These are phyloP conservation scores for Achlya hypogyna DNA, from an alignment of 352 stramenopile species.

Conservation along the genomic window DNA sequence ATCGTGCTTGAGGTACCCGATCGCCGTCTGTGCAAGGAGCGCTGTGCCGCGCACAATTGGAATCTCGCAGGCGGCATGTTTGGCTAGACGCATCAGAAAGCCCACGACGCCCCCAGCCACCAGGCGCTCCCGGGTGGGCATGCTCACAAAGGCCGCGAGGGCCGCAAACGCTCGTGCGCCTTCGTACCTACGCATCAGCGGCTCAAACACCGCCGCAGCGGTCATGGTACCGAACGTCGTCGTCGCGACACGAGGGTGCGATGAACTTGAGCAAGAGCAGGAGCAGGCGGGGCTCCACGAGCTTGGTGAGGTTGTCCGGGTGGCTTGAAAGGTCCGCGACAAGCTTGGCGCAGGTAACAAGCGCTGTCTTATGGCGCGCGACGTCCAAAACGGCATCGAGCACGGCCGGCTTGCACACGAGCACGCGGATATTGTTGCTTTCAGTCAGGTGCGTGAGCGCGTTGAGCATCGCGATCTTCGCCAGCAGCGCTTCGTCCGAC, in stretches of 20 bases:
- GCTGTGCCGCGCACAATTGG: background rate
- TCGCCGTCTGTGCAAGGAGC: constrained; percentile 33
- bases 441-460: constrained; percentile 47
- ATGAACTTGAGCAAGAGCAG: constrained; percentile 64
- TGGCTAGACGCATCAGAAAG: constrained; percentile 46
- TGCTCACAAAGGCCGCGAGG: background rate
- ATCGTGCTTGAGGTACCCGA: constrained; percentile 61
- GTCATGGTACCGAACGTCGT: constrained; percentile 40
- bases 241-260: constrained; percentile 39
- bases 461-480: background rate
- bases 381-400: constrained; percentile 50
- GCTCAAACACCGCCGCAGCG: background rate
- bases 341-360: constrained; percentile 54
- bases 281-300: constrained; percentile 56
- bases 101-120: constrained; percentile 51
- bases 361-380: constrained; percentile 50
- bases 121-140: constrained; percentile 20
- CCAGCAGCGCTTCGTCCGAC: background rate
- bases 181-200: constrained; percentile 7
- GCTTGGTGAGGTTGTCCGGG: constrained; percentile 58
- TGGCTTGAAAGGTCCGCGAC: constrained; percentile 69
- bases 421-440: constrained; percentile 50
- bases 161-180: constrained; percentile 5
- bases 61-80: constrained; percentile 10
- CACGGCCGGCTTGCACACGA: constrained; percentile 57